A percentile compares a stretch with the other conserved stretches of the same genome.
Evolutionary conservation across 1,284 basidiomycete genomes (phyloP).

Genomic region (Pseudozyma sp.): DNA sequence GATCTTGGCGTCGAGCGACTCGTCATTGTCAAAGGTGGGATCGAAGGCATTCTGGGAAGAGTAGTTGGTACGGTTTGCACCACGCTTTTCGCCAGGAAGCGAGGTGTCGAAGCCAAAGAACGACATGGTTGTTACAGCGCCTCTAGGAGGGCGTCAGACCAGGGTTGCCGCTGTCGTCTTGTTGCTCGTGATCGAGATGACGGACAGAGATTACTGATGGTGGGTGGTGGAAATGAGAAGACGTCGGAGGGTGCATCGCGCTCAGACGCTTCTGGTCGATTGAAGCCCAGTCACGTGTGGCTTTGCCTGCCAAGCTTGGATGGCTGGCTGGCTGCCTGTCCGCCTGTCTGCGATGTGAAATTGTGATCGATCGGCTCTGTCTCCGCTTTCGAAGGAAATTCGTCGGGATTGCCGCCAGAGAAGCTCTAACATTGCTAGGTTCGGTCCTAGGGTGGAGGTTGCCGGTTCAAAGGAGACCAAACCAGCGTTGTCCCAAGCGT

Average conservation of each 20-base stretch:
- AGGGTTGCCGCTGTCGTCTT: no score
- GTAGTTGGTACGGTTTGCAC: constrained; percentile 12
- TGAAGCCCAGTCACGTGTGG: constrained; percentile 16
- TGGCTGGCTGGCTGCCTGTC: background rate
- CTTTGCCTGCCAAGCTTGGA: background rate
- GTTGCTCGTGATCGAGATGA: no score
- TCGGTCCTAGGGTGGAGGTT: constrained; percentile 3
- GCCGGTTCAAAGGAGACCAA: background rate
- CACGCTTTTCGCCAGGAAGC: constrained; percentile 56
- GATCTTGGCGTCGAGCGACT: constrained; percentile 66
- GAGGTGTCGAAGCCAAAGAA: constrained; percentile 68
- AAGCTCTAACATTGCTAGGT: no score
- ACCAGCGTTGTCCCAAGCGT: background rate
- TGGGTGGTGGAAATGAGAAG: background rate
- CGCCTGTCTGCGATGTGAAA: background rate
- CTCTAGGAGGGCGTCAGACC: background rate
- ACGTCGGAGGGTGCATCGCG: background rate
- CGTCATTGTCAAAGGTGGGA: constrained; percentile 57
- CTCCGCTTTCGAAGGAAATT: no score
- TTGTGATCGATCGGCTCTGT: background rate
- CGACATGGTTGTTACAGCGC: constrained; percentile 50
- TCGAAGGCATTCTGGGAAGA: constrained; percentile 39
- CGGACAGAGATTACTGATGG: background rate
- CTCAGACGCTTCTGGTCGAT: constrained; percentile 13
- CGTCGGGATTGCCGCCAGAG: no score